Evolutionary conservation across 139 green algal genomes (phyloP), one percentile per base, ranked within the genome.

Genomic region (Diplosphaera chodatii): DNA sequence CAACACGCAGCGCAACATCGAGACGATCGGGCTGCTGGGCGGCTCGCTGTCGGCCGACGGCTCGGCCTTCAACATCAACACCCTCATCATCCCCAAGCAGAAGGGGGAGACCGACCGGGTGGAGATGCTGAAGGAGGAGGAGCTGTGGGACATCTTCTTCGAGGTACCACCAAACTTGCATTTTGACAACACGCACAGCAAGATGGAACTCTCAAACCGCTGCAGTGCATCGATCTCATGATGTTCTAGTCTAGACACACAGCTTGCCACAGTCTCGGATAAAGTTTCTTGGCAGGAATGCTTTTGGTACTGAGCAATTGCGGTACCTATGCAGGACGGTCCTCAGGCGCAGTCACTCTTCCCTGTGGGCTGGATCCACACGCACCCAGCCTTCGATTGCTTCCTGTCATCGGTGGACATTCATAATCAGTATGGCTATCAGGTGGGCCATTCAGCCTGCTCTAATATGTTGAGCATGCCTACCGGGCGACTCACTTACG

Each of bases 301-400:
- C n/a, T n/a, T n/a, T n/a, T n/a, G n/a, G n/a, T n/a, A n/a, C n/a
- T n/a, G n/a, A n/a, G n/a, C n/a, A n/a, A n/a, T n/a, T n/a, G n/a
- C n/a, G n/a, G n/a, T n/a, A n/a, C n/a, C n/a, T n/a, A n/a, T n/a
- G n/a, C n/a, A n/a, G n/a, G n/a, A n/a, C n/a, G n/a, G n/a, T n/a
- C n/a, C n/a, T 31, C 67, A 85, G 64, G 84, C 86, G 63, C 75
- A 80, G 34, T 81, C 83, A 56, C 77, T 97, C 37, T 96, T 94
- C 81, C 86, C 93, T 21, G 72, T 98, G 33, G 93, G 94, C 55
- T 98, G 94, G 94, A 96, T 98, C 70, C 94, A 98, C 84, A 98
- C 94, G 2, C 94, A 98, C 83, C 94, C 94, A 29, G 91, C 91
- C 27, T 91, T 96, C 82, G 91, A 91, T 18, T 98, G 94, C 85